Conservation (phyloP, 1,284 basidiomycete genomes). For the Coniferiporia sulphurascens region DNA sequence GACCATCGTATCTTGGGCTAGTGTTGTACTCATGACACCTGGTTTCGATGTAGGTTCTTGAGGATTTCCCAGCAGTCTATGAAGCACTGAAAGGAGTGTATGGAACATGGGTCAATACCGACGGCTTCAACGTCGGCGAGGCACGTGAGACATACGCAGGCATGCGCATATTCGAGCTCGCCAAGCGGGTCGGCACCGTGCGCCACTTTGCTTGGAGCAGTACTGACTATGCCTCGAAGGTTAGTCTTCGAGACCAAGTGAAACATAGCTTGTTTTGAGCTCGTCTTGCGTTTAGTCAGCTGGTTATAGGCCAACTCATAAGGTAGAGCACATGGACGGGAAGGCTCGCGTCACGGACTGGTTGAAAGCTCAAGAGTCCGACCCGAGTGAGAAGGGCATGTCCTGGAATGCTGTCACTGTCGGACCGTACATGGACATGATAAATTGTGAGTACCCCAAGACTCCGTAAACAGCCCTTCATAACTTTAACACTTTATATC, state of each 20-base stretch:
- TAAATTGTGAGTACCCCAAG: conserved; percentile 35
- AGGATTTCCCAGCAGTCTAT: conserved; percentile 30
- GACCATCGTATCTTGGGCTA: conserved; percentile 5
- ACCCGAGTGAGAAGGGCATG: conserved; percentile 31
- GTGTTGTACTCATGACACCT: no score
- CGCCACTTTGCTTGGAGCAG: conserved; percentile 45
- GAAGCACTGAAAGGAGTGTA: conserved; percentile 38
- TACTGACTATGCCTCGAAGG: conserved; percentile 42
- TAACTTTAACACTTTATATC: background rate
- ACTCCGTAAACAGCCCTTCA: background rate
- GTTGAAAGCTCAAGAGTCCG: conserved; percentile 37
- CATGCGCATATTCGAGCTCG: conserved; percentile 43
- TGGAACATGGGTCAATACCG: conserved; percentile 43
- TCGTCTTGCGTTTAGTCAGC: conserved; percentile 22
- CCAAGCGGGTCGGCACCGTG: conserved; percentile 35
- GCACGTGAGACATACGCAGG: conserved; percentile 38
- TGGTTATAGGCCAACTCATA: conserved; percentile 26
- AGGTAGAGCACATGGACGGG: conserved; percentile 37
- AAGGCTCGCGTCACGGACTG: conserved; percentile 43
- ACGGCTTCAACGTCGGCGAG: conserved; percentile 43
- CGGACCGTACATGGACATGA: conserved; percentile 44
- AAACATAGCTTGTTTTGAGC: no score
- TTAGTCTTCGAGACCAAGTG: conserved; percentile 18
- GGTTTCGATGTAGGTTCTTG: no score
- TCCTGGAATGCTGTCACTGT: conserved; percentile 39